These are phyloP conservation scores for Dentipellis fragilis DNA, from an alignment of 768 basidiomycete species.

Conservation along the genomic window DNA sequence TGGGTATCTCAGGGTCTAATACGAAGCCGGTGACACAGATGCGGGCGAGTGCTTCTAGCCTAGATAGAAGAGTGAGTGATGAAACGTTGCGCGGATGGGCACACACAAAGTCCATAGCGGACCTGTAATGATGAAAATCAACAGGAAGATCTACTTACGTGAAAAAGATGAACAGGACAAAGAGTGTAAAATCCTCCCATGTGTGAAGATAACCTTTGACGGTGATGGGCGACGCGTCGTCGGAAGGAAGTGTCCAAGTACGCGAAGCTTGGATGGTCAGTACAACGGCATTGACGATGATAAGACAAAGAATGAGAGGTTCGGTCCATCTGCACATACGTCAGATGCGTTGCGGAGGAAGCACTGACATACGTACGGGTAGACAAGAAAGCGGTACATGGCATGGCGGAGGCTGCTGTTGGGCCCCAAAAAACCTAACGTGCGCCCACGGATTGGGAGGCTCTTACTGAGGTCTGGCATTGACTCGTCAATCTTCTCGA, in stretches of 20 bases:
- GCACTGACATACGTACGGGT: slow-evolving; percentile 44
- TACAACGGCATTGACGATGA: slow-evolving; percentile 74
- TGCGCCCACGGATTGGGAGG: slow-evolving; percentile 61
- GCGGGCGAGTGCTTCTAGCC: slow-evolving; percentile 78
- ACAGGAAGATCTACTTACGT: slow-evolving; percentile 44
- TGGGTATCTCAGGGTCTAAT: slow-evolving; percentile 68
- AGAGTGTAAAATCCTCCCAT: slow-evolving; percentile 89
- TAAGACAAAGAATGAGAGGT: slow-evolving; percentile 71
- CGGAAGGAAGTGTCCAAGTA: slow-evolving; percentile 31
- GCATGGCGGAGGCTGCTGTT: slow-evolving; percentile 50
- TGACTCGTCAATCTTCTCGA: slow-evolving; percentile 22
- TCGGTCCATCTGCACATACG: slow-evolving; percentile 63
- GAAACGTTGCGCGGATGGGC: too few species aligned
- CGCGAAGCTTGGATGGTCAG: slow-evolving; percentile 72
- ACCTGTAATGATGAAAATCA: neutral
- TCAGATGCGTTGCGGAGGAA: neutral
- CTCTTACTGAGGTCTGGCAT: slow-evolving; percentile 32
- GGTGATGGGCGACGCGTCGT: slow-evolving; percentile 30
- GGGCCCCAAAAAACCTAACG: slow-evolving; percentile 69
- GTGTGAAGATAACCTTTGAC: slow-evolving; percentile 68
- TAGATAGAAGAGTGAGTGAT: slow-evolving; percentile 17
- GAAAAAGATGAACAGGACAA: slow-evolving; percentile 75
- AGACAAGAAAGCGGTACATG: slow-evolving; percentile 60
- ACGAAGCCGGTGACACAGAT: slow-evolving; percentile 86
- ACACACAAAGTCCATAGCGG: too few species aligned